These are phyloP conservation scores for Neopestalotiopsis sp. DNA, from an alignment of 2,329 filamentous ascomycete genomes.

Conservation along the genomic window DNA sequence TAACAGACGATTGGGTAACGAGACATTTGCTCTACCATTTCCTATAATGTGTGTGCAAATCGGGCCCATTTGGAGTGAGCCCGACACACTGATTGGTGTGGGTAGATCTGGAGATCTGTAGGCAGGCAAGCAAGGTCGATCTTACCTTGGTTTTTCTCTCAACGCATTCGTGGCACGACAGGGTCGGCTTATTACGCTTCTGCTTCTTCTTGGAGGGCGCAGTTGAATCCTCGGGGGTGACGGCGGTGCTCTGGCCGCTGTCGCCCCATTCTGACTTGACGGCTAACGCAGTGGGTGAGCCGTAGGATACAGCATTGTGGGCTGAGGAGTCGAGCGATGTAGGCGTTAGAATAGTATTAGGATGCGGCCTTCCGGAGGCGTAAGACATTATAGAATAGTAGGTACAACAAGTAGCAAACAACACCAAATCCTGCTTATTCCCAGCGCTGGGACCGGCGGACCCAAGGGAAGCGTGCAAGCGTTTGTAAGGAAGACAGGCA, in stretches of 20 bases:
- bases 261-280: conserved; percentile 20
- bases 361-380: conserved; percentile 14
- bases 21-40: neutral
- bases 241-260: conserved; percentile 29
- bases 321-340: conserved; percentile 10
- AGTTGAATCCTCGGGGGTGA: conserved; percentile 20
- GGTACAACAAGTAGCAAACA: neutral
- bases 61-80: neutral
- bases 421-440: conserved; percentile 14
- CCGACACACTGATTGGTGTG: neutral
- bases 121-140: neutral
- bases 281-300: conserved; percentile 7
- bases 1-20: neutral
- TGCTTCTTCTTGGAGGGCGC: conserved; percentile 71
- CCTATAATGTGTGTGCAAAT: neutral
- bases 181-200: conserved; percentile 82
- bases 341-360: conserved; percentile 18
- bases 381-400: conserved; percentile 11
- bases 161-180: conserved; percentile 81
- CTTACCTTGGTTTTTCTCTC: conserved; percentile 80
- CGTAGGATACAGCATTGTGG: conserved; percentile 14
- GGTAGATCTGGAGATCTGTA: neutral
- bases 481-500: neutral
- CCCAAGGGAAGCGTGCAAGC: neutral
- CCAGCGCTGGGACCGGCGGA: neutral